Base-by-base conservation (phyloP, 1,284 basidiomycete species). In the Inonotus obliquus region DNA sequence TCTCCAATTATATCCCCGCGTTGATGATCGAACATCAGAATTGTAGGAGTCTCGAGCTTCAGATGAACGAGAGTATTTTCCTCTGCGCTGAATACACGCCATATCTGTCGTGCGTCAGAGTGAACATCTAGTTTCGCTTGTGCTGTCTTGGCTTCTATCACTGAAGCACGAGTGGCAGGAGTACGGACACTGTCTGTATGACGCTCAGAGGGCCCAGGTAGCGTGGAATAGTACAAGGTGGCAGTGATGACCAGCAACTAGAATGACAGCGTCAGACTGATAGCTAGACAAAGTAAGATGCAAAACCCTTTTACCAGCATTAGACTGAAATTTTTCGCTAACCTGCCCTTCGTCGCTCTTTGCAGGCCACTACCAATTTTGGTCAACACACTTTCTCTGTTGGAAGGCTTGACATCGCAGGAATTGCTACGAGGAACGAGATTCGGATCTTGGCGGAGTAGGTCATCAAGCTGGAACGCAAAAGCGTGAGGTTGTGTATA, bases 51-150 rank as follows among this genome's bases (percentile, higher is more conserved):
- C 67, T 96, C 89, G 57, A 96, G 79, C 64, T 88, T 82, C 57
- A 98, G 72, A 69, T 93, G 89, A n/a, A 96, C 79, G 6, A 90
- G 77, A 1, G 81, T 72, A 58, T 86, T 81, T 59, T 87, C 84
- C 1, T 75, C 72, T 1, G 93, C 92, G 69, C 96, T 96, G 47
- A 97, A 75, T 0, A 84, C 77, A 58, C 86, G 85, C 95, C 95
- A 98, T 38, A 95, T 79, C 48, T 80, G 76, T 74, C 77, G 80
- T n/a, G 86, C 82, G 14, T 83, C 79, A 48, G 82, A 77, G 27
- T 76, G 63, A 4, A 57, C 60, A 37, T 72, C 70, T 10, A 57
- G 61, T 23, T 63, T 63, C 65, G 54, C 73, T 68, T 65, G 70
- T 70, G 64, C 72, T 48, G 63, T 67, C 57, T 63, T 70, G 59